These are phyloP conservation scores for Podila epicladia DNA, from an alignment of 192 early-diverging fungal genomes.

Conservation along the genomic window DNA sequence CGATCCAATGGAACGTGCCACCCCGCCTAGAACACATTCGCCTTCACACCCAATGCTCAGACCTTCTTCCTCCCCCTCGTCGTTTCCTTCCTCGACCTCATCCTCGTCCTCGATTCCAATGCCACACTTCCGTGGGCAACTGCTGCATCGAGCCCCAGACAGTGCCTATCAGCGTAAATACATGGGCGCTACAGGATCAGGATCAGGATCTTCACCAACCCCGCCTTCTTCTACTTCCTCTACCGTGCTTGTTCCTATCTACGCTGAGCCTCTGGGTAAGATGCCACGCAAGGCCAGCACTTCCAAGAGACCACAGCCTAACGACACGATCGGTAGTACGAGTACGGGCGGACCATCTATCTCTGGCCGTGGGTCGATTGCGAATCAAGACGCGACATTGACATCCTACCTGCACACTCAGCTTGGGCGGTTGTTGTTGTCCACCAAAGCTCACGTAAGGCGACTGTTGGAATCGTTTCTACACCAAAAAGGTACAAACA, in stretches of 20 bases:
- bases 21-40: not conserved
- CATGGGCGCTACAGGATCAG: not conserved
- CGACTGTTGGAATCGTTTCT: constrained; percentile 24
- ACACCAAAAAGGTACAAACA: constrained; percentile 1
- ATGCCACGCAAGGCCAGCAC: not conserved
- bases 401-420: constrained; percentile 10
- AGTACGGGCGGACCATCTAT: not conserved
- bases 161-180: constrained; percentile 16
- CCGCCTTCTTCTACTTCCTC: not conserved
- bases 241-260: not conserved
- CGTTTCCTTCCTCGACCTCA: not conserved
- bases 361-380: not conserved
- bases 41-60: not conserved
- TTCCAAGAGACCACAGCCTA: not conserved
- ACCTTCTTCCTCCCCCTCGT: not conserved
- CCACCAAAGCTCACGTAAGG: constrained; percentile 26
- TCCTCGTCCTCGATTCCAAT: constrained; percentile 14
- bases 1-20: not conserved
- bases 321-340: not conserved
- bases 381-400: constrained; percentile 7
- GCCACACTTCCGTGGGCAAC: constrained; percentile 40
- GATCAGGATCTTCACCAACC: not conserved
- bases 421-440: constrained; percentile 24
- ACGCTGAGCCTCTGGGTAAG: not conserved
- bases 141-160: constrained; percentile 10